These are phyloP conservation scores for Pistacia vera DNA, from an alignment of 345 rosid genomes.

Conservation along the genomic window DNA sequence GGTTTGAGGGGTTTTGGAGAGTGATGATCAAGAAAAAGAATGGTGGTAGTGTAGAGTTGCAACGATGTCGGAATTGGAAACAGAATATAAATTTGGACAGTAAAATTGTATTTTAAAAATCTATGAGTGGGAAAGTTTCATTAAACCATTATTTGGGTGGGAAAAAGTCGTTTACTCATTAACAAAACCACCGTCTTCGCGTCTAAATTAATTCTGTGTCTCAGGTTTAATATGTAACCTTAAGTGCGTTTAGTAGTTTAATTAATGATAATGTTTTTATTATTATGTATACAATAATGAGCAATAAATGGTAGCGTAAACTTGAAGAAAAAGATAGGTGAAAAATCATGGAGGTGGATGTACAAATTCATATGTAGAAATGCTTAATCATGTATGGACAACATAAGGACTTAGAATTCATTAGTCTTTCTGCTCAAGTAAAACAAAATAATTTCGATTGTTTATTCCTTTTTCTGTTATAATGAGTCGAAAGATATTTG, in stretches of 20 bases:
- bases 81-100: no score
- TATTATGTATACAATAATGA: neutral
- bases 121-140: no score
- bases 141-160: no score
- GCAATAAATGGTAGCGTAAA: conserved; percentile 25
- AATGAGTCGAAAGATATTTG: no score
- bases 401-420: neutral
- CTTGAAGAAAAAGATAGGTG: conserved; percentile 32
- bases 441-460: neutral
- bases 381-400: conserved; percentile 14
- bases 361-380: neutral
- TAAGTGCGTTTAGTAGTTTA: neutral
- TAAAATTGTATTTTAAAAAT: no score
- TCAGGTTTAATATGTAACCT: neutral
- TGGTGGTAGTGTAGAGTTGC: no score
- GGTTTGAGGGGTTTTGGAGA: no score
- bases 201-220: conserved; percentile 2
- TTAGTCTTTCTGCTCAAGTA: conserved; percentile 3
- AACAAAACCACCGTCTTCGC: neutral
- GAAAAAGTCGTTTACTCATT: no score
- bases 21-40: no score
- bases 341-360: neutral
- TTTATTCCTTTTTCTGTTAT: no score
- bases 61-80: no score
- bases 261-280: neutral